Base-by-base conservation (phyloP, 106 monocot genomes). In the Narthecium ossifragum region DNA sequence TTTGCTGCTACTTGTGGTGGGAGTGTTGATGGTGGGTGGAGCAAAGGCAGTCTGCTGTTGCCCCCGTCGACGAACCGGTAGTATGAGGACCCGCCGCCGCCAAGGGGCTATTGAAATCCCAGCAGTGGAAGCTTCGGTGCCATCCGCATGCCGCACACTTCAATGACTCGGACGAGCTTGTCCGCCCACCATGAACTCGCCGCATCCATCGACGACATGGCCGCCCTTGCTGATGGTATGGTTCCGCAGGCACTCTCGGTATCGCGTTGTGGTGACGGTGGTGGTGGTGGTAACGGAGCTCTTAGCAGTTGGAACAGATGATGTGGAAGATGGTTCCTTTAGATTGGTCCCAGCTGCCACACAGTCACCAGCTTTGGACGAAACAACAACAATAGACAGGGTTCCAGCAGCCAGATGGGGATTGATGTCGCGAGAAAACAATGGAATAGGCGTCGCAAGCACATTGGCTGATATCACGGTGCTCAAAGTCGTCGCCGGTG, bases 71-170 rank as follows among this genome's bases (percentile, higher is more conserved):
- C 31, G 31, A 23, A 2, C 17, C 27, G 26, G 43, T 28, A 22
- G 31, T 45, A 23, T 4, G 37, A 20, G 60, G 38, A 53, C 8
- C 46, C 33, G 51, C 18, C 26, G 31, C 11, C 36, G 69, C 36
- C 53, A 33, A 11, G 2, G 9, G 34, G 21, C 22, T 34, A 9
- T 50, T 7, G 34, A 34, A 37, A 10, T 70, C 41, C 40, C 53
- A 64, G 15, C 71, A 53, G 60, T 77, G 77, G 70, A 77, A 77
- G 65, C 66, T 77, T 22, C 77, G 70, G 60, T 77, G 77, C 53
- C 77, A 71, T 26, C 76, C 70, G 29, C 76, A 76, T 26, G 70
- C 76, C n/a, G 70, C 69, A 43, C 76, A 76, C 53, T 53, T 64
- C 20, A 76, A 43, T 3, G 57, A 51, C 5, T 58, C 58, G 20